A percentile compares a stretch with the other conserved stretches of the same genome.
phyloP scores from a whole-genome alignment of 2,329 filamentous ascomycete species.

The Aspergillus pseudonomiae region DNA sequence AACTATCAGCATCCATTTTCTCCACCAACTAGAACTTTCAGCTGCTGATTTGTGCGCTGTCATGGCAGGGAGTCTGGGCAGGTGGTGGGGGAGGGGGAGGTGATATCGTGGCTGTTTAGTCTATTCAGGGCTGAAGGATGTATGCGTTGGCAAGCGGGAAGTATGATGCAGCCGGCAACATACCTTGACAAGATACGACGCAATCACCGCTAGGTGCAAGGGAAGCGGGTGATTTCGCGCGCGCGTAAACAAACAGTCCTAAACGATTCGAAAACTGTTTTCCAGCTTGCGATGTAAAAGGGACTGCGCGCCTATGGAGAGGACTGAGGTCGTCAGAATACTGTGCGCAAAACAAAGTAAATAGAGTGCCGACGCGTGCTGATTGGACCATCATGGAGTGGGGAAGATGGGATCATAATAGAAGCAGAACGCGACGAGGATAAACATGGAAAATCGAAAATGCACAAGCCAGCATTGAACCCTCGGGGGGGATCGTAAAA shows the following conservation, averaged over 20 bases:
- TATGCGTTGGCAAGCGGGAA: constrained; percentile 45
- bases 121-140: constrained; percentile 34
- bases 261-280: constrained; percentile 3
- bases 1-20: constrained; percentile 28
- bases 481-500: not conserved
- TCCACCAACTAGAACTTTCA: constrained; percentile 18
- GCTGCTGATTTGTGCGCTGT: constrained; percentile 31
- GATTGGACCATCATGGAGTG: constrained; percentile 22
- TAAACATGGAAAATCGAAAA: constrained; percentile 6
- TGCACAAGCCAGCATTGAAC: constrained; percentile 13
- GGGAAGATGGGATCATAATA: constrained; percentile 12
- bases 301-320: constrained; percentile 14
- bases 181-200: constrained; percentile 41
- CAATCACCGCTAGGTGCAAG: constrained; percentile 29
- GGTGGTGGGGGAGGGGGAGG: constrained; percentile 22
- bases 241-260: constrained; percentile 17
- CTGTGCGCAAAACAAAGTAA: constrained; percentile 14
- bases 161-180: constrained; percentile 37
- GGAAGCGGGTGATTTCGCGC: constrained; percentile 19
- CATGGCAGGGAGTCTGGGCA: constrained; percentile 22
- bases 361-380: constrained; percentile 28
- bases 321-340: constrained; percentile 19
- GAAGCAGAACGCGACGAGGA: constrained; percentile 22
- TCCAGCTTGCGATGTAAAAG: constrained; percentile 9
- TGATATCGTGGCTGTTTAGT: constrained; percentile 32